Base-by-base conservation (phyloP, 306 rosid genomes). In the Morella rubra region DNA sequence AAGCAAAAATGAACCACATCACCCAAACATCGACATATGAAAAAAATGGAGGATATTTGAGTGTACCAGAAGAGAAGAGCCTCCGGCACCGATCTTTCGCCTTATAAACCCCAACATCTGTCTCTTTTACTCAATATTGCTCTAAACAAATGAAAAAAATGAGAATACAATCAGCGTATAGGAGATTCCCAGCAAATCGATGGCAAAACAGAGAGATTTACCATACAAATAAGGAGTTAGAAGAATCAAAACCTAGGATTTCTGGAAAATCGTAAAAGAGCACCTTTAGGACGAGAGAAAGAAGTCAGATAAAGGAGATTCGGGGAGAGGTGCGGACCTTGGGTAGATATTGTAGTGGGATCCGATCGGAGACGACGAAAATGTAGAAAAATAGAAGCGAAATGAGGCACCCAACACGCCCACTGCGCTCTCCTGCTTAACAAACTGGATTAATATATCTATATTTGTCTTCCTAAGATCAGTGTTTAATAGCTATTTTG, bases 51-150 rank as follows among this genome's bases (percentile, higher is more conserved):
- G 47, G 5, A 71, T 24, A 73, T 73, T 15, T 27, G 9, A 12
- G 71, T 44, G 4, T 67, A 89, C 91, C 90, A 32, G 40, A 65
- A 76, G 81, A 41, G 87, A 83, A 24, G 86, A 69, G 87, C 72
- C 84, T 70, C 79, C 83, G 56, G 84, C 77, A 73, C 86, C 77
- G 41, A 90, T 78, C 76, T 86, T 91, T 76, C 84, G 87, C 88
- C 88, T 89, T 46, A 87, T 11, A 74, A 82, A 12, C 74, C 96
- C 91, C 93, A 72, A 87, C 98, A 93, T 91, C 86, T 81, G 67
- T 56, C 44, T 73, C 56, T 19, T 53, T 18, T 51, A 6, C 54
- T 52, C 69, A 46, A 77, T 81, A 74, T 68, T 54, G 65, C 72
- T 74, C 69, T 32, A 42, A 46, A 5, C 15, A 20, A 60, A 15